Percentiles rank a stretch among this genome's conserved stretches.
Conservation (phyloP, 345 rosid genomes). For the Pelargonium nanum region DNA sequence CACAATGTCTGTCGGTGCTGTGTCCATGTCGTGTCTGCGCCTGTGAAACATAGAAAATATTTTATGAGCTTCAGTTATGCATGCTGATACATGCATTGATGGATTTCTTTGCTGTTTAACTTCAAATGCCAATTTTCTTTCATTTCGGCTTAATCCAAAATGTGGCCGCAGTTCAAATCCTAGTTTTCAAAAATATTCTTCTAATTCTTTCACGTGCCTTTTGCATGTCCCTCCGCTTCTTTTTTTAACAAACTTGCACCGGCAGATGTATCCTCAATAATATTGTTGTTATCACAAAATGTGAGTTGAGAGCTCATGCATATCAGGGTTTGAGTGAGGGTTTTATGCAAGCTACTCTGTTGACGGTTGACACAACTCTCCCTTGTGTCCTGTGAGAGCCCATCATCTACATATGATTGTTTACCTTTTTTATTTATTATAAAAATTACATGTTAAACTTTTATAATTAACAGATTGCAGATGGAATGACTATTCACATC, state of each 20-base stretch:
- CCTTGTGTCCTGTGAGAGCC: background rate
- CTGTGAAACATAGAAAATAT: background rate
- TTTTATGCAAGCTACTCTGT: too few species aligned
- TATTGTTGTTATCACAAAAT: background rate
- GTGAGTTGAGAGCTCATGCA: background rate
- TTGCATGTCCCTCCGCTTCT: background rate
- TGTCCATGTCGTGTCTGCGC: too few species aligned
- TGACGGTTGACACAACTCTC: too few species aligned
- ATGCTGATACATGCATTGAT: background rate
- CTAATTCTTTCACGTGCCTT: background rate
- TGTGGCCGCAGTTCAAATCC: background rate
- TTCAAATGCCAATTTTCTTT: too few species aligned
- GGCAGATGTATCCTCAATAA: background rate
- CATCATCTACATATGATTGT: background rate
- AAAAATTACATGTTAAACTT: background rate
- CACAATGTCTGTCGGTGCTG: too few species aligned
- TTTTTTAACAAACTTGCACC: background rate
- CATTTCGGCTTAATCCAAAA: background rate
- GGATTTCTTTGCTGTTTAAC: background rate
- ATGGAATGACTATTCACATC: constrained; percentile 93
- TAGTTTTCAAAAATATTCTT: background rate
- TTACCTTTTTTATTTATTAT: too few species aligned
- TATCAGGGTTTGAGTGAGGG: too few species aligned
- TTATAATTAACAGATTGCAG: constrained; percentile 66
- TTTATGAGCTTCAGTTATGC: background rate